Percentiles rank a stretch among this genome's conserved stretches.
phyloP scores from a whole-genome alignment of 2,329 filamentous ascomycete species.

The Colletotrichum simmondsii region DNA sequence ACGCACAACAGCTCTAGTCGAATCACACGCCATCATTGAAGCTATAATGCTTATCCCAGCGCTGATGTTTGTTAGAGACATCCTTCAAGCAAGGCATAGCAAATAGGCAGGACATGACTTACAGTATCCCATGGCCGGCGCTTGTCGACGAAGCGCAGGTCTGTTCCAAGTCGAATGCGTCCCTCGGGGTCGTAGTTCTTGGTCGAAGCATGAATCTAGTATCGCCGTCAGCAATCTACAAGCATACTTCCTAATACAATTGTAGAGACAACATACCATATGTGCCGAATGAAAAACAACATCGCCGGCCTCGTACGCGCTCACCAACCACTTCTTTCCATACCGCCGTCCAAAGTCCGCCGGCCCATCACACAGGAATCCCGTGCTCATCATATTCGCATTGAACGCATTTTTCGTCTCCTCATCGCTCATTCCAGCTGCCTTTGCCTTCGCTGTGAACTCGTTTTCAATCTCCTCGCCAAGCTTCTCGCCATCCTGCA shows the following conservation, averaged over 20 bases:
- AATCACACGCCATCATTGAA: constrained; percentile 12
- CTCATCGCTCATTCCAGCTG: constrained; percentile 60
- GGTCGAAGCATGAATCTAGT: constrained; percentile 61
- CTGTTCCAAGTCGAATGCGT: constrained; percentile 65
- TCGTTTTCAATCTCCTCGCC: constrained; percentile 53
- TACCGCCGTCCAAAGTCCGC: constrained; percentile 43
- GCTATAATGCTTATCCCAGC: constrained; percentile 25
- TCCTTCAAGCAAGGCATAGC: not conserved
- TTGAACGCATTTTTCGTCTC: constrained; percentile 65
- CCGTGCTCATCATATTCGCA: constrained; percentile 67
- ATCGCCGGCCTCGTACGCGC: constrained; percentile 52
- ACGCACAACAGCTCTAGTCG: no score
- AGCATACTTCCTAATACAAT: no score
- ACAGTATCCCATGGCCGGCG: constrained; percentile 61
- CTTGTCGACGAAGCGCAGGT: constrained; percentile 64
- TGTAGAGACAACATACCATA: constrained; percentile 36
- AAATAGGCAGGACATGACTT: not conserved
- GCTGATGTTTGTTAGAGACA: not conserved
- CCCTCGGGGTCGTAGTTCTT: constrained; percentile 63
- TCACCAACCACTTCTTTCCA: constrained; percentile 47
- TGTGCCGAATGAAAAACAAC: constrained; percentile 52
- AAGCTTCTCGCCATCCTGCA: constrained; percentile 55
- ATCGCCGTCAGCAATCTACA: rapidly evolving
- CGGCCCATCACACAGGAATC: constrained; percentile 55
- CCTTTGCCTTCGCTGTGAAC: constrained; percentile 55